These are phyloP conservation scores for Peterozyma toletana DNA, from an alignment of 805 yeast genomes.

Conservation along the genomic window DNA sequence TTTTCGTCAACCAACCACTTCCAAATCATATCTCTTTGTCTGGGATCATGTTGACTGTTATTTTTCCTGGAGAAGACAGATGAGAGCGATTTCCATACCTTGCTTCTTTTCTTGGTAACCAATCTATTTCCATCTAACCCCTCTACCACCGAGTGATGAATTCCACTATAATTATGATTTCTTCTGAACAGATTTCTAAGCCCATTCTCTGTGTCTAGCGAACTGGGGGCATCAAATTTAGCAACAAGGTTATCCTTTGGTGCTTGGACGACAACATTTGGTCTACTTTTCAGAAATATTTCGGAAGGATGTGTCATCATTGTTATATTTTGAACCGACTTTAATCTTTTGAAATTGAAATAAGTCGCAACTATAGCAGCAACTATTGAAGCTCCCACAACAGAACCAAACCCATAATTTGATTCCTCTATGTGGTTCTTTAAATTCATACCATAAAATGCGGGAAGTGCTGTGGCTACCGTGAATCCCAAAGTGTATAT, in stretches of 20 bases:
- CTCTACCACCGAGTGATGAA: not conserved
- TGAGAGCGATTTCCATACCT: slow-evolving; percentile 15
- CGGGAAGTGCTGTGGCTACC: slow-evolving; percentile 78
- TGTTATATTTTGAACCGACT: slow-evolving; percentile 59
- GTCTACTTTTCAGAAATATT: slow-evolving; percentile 5
- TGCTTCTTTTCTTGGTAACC: slow-evolving; percentile 10
- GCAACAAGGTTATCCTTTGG: not conserved
- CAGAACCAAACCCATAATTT: slow-evolving; percentile 51
- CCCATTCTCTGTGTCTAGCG: slow-evolving; percentile 4
- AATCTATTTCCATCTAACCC: not conserved
- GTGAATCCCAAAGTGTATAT: slow-evolving; percentile 82
- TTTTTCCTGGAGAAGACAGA: slow-evolving; percentile 8
- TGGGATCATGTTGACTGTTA: slow-evolving; percentile 17
- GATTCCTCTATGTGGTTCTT: slow-evolving; percentile 74
- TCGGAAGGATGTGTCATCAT: slow-evolving; percentile 37
- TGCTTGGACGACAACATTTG: slow-evolving; percentile 12
- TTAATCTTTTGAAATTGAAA: slow-evolving; percentile 48
- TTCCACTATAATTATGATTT: slow-evolving; percentile 3
- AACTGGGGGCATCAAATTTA: not conserved
- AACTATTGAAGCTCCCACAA: slow-evolving; percentile 39
- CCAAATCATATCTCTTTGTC: slow-evolving; percentile 42
- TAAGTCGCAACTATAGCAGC: slow-evolving; percentile 50
- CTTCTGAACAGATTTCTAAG: not conserved
- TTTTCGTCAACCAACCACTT: slow-evolving; percentile 47
- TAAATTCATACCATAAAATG: slow-evolving; percentile 84